A percentile compares a stretch with the other conserved stretches of the same genome.
These are phyloP conservation scores for Monocercomonoides exilis DNA, from an alignment of 78 protist genomes.

Conservation along the genomic window DNA sequence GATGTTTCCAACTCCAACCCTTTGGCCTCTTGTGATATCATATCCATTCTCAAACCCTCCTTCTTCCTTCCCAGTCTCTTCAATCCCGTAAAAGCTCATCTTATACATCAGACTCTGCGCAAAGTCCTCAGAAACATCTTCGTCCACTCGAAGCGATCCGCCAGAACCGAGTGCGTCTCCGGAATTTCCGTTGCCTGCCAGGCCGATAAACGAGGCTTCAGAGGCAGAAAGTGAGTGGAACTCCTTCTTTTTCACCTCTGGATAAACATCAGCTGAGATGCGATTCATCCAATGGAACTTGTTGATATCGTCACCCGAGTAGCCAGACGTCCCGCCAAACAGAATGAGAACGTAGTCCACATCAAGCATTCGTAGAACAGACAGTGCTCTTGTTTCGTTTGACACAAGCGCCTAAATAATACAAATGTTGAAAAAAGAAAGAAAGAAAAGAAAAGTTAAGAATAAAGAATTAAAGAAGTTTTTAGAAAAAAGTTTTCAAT, in stretches of 20 bases:
- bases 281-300: slow-evolving; percentile 96
- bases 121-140: slow-evolving; percentile 50
- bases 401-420: slow-evolving; percentile 71
- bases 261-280: slow-evolving; percentile 41
- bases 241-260: slow-evolving; percentile 56
- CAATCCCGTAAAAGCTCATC: slow-evolving; percentile 77
- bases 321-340: slow-evolving; percentile 92
- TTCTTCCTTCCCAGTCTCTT: slow-evolving; percentile 46
- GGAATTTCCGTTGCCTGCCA: too few species aligned
- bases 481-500: too few species aligned
- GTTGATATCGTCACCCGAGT: slow-evolving; percentile 83
- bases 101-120: slow-evolving; percentile 35
- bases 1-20: slow-evolving; percentile 77
- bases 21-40: slow-evolving; percentile 58
- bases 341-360: slow-evolving; percentile 93
- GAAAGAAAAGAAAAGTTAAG: background rate
- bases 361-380: slow-evolving; percentile 61
- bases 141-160: background rate
- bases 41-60: background rate
- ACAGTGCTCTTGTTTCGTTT: slow-evolving; percentile 64
- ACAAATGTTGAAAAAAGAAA: background rate
- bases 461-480: too few species aligned
- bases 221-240: slow-evolving; percentile 40
- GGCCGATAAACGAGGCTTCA: background rate
- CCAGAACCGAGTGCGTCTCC: background rate